Conservation (phyloP, 2,329 filamentous ascomycete genomes). For the Talaromyces sp. region DNA sequence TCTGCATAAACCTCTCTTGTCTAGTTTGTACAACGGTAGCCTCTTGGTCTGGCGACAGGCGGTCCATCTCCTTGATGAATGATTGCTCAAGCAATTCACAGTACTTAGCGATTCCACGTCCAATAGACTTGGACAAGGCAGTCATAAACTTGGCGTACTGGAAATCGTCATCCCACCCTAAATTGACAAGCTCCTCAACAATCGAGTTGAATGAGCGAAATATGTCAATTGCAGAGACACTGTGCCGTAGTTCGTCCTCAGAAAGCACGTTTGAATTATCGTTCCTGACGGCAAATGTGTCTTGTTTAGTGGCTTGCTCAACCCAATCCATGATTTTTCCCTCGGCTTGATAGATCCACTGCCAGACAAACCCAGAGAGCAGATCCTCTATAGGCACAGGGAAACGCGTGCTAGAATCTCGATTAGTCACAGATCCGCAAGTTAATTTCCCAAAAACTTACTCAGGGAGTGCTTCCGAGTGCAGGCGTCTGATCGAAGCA, state of each 20-base stretch:
- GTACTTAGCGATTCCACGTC: conserved; percentile 76
- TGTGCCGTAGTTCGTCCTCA: conserved; percentile 79
- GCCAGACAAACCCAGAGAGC: conserved; percentile 89
- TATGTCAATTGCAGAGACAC: conserved; percentile 85
- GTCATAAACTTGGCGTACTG: conserved; percentile 98
- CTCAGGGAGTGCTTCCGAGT: conserved; percentile 66
- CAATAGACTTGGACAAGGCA: conserved; percentile 76
- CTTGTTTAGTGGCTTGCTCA: conserved; percentile 84
- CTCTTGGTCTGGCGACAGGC: conserved; percentile 80
- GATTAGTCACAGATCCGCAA: neutral
- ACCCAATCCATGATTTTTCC: conserved; percentile 75
- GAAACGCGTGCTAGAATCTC: conserved; percentile 54
- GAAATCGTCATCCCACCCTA: conserved; percentile 89
- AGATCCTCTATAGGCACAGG: conserved; percentile 82
- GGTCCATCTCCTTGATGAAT: conserved; percentile 90
- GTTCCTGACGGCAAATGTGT: conserved; percentile 72
- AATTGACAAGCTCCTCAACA: conserved; percentile 75
- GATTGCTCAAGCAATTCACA: conserved; percentile 84
- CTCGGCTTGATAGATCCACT: conserved; percentile 83
- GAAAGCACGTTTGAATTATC: conserved; percentile 59
- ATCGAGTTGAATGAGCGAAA: conserved; percentile 92
- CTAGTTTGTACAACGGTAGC: conserved; percentile 70
- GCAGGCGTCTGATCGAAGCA: conserved; percentile 75
- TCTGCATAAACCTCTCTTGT: conserved; percentile 88
- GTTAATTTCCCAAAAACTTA: conserved; percentile 20